Base-by-base conservation (phyloP, 257 asterid species). In the Ilex aquifolium region DNA sequence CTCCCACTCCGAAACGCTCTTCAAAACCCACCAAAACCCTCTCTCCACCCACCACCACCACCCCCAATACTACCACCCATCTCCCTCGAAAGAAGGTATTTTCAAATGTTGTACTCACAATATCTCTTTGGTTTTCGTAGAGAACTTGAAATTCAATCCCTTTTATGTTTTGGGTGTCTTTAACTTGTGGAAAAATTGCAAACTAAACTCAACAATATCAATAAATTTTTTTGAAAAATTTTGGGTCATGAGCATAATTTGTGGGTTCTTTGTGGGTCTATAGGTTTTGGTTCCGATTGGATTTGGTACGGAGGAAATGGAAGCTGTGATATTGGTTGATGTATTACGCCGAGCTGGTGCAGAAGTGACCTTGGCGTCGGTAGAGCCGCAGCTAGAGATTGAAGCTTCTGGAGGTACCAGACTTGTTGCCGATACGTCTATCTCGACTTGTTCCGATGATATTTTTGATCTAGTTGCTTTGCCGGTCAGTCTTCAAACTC, bases 211-310 rank as follows among this genome's bases (percentile, higher is more conserved):
- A 36, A 36, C 42, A 36, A 8, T 4, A 36, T 4, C 7, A 36
- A 8, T 36, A 36, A 36, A 36, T 36, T 36, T 36, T 36, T 36
- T 36, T 36, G 8, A 36, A 4, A 8, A 8, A 0, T 36, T 36
- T 36, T 36, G 42, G 27, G 27, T 21, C 27, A 36, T 4, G 42
- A 8, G 42, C 42, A 0, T 36, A 36, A 36, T 36, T 4, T 36
- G 5, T 36, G 42, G 8, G 42, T 36, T 36, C 5, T 36, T 36
- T 36, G 8, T 36, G 42, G 5, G 42, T 3, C 54, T 58, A 17
- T 63, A 92, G 99, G 93, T 92, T 59, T 65, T 92, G 82, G 90
- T 92, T 67, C 99, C 97, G 48, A 79, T 89, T 80, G 99, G 97
- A 4, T 79, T 80, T 57, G 97, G 97, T 49, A 80, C 97, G 6